Evolutionary conservation across 768 basidiomycete species (phyloP), one percentile per base, ranked within the genome.

Genomic region (Tubosaeta sp.): DNA sequence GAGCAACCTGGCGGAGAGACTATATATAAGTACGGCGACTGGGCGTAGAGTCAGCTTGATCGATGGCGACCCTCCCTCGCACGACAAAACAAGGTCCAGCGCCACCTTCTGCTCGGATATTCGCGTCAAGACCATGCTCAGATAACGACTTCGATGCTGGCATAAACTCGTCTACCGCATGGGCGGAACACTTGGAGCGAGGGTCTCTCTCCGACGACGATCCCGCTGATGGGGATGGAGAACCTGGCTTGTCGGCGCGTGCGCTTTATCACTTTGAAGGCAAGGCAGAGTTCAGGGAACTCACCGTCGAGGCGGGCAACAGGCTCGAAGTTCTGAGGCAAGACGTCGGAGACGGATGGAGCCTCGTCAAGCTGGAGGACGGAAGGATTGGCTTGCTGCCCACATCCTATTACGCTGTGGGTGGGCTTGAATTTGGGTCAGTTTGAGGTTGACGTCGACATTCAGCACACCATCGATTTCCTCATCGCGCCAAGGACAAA

Each of bases 291-390:
- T 89, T 86, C 59, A 74, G 83, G 41, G 89, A 91, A 66, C 75
- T 91, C 22, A 73, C 65, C 7, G 80, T 89, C 16, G 73, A 75
- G 50, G 86, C 86, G 1, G 88, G 89, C 12, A 86, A 89, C 56
- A 77, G 77, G 55, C 65, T 93, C 19, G 80, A 84, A 43, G 71
- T 90, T n/a, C 61, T 93, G 46, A 84, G 80, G 56, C 86, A 88
- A 54, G 77, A 88, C 48, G 74, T 83, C 1, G 83, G 82, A 7
- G 86, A 90, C 56, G 89, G 88, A 6, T 91, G 89, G 89, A 90
- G 89, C 69, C 72, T 91, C 33, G 85, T 85, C 13, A 80, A 74
- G 69, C 76, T 72, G 52, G 67, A 59, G 11, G 71, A 66, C n/a
- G 81, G 80, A 29, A 82, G 84, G 61, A 68, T 87, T 50, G 89